Evolutionary conservation across 306 rosid genomes (phyloP).

Genomic region (Albizia julibrissin): DNA sequence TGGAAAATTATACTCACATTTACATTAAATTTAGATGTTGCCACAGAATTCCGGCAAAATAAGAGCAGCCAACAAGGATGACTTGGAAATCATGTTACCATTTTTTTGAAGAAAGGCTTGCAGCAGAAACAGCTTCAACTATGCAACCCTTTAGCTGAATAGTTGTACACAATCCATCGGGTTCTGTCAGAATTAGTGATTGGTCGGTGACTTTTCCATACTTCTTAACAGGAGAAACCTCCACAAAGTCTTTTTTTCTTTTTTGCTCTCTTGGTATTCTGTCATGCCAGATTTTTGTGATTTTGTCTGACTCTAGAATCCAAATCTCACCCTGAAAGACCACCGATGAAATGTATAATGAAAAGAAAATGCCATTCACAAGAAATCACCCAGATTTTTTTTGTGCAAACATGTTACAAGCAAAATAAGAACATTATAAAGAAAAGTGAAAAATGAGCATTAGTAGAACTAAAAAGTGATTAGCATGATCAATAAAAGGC

Average conservation of each 20-base stretch:
- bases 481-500: background rate
- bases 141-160: conserved; percentile 67
- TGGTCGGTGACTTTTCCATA: conserved; percentile 63
- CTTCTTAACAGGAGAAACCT: conserved; percentile 73
- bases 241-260: conserved; percentile 56
- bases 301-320: conserved; percentile 69
- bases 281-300: conserved; percentile 42
- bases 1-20: background rate
- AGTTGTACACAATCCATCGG: conserved; percentile 50
- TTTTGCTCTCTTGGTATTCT: conserved; percentile 51
- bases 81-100: conserved; percentile 57
- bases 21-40: background rate
- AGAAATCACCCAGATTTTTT: background rate
- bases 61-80: conserved; percentile 30
- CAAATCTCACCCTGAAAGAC: conserved; percentile 78
- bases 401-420: background rate
- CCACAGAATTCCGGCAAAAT: conserved; percentile 4
- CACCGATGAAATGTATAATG: conserved; percentile 22
- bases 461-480: background rate
- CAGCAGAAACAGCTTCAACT: conserved; percentile 81
- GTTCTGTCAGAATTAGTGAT: conserved; percentile 48
- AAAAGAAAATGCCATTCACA: background rate
- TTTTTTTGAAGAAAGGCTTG: conserved; percentile 71
- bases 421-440: background rate
- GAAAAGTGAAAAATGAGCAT: background rate